phyloP scores from a whole-genome alignment of 2,329 filamentous ascomycete species.

The Phialophora macrospora region DNA sequence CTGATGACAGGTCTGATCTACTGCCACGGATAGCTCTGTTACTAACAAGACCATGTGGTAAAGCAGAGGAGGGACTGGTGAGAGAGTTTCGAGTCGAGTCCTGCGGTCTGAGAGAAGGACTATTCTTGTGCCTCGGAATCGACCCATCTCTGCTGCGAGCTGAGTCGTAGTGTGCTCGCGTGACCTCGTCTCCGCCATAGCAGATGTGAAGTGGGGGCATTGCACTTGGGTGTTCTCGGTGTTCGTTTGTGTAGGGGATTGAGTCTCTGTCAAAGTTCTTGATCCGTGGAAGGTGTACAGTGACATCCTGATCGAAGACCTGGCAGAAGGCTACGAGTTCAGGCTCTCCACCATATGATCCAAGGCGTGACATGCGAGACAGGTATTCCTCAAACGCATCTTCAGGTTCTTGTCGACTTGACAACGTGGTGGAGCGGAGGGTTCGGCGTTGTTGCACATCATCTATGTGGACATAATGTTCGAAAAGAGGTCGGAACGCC shows the following conservation, averaged over 20 bases:
- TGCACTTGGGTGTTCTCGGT: constrained; percentile 24
- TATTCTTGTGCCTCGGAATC: constrained; percentile 31
- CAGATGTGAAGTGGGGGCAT: constrained; percentile 38
- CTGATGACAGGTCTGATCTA: constrained; percentile 35
- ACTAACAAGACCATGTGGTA: constrained; percentile 27
- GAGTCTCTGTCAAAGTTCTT: constrained; percentile 34
- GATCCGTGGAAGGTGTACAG: constrained; percentile 38
- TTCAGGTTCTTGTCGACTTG: constrained; percentile 58
- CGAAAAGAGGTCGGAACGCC: constrained; percentile 65
- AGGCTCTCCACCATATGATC: constrained; percentile 69
- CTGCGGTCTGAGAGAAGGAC: constrained; percentile 29
- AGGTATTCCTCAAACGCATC: constrained; percentile 65
- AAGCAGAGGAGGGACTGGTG: constrained; percentile 9
- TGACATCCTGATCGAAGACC: constrained; percentile 65
- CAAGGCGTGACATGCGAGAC: constrained; percentile 62
- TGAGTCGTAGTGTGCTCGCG: constrained; percentile 40
- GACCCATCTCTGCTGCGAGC: constrained; percentile 38
- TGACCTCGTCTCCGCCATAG: constrained; percentile 40
- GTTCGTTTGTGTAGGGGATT: constrained; percentile 36
- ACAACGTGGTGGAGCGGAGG: constrained; percentile 47
- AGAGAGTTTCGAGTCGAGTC: constrained; percentile 20
- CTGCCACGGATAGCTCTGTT: constrained; percentile 35
- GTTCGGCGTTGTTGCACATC: constrained; percentile 44
- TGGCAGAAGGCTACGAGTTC: constrained; percentile 70
- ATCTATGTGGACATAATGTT: constrained; percentile 65